A percentile compares a stretch with the other conserved stretches of the same genome.
Evolutionary conservation across 257 asterid genomes (phyloP).

Genomic region (Solanum dulcamara): DNA sequence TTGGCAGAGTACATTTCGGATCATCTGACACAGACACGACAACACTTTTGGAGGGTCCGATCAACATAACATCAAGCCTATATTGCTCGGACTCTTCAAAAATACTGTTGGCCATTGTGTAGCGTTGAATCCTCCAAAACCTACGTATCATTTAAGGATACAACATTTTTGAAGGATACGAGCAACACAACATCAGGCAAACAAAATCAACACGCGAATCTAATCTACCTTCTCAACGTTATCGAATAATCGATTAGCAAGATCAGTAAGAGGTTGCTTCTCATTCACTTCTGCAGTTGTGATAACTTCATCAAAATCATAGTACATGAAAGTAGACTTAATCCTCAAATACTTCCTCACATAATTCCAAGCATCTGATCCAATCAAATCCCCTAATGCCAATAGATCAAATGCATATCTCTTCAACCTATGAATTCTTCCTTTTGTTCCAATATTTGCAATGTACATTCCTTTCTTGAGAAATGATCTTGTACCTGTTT

Average conservation of each 20-base stretch:
- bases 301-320: conserved; percentile 62
- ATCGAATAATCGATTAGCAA: conserved; percentile 73
- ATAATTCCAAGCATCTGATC: conserved; percentile 59
- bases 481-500: conserved; percentile 53
- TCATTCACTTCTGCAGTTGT: conserved; percentile 44
- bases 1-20: accelerated
- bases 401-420: conserved; percentile 67
- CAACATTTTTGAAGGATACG: not conserved
- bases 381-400: conserved; percentile 74
- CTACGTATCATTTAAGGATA: not conserved
- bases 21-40: not conserved
- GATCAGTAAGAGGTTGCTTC: conserved; percentile 45
- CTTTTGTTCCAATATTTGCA: conserved; percentile 53
- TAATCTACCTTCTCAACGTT: conserved; percentile 47
- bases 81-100: not conserved
- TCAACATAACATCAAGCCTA: not conserved
- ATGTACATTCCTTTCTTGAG: conserved; percentile 47
- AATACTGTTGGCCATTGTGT: not conserved
- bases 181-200: not conserved
- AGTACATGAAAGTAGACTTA: conserved; percentile 68
- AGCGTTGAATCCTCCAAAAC: not conserved
- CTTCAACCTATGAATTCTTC: conserved; percentile 52
- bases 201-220: not conserved
- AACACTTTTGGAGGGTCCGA: not conserved
- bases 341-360: conserved; percentile 50